phyloP scores from a whole-genome alignment of 306 rosid genomes.

The Ochetophila trinervis region DNA sequence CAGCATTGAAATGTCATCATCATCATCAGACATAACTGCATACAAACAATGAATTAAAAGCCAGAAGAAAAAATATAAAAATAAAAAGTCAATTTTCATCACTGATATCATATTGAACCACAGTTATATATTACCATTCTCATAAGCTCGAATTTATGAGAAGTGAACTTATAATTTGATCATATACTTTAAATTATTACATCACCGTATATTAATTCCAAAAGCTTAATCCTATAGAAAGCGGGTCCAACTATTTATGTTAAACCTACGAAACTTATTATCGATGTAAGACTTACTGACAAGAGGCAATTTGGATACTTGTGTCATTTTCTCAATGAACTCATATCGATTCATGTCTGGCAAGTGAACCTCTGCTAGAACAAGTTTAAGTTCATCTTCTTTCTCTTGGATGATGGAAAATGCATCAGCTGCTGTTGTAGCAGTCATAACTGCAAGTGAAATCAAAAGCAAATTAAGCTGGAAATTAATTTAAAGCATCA shows the following conservation, averaged over 20 bases:
- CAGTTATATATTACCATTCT: too few species aligned
- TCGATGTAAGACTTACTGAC: conserved; percentile 31
- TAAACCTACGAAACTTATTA: background rate
- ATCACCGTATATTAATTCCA: too few species aligned
- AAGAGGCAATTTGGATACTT: conserved; percentile 25
- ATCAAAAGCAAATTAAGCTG: background rate
- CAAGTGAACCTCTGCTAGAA: conserved; percentile 36
- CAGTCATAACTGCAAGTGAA: conserved; percentile 35
- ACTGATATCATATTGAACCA: too few species aligned
- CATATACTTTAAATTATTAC: too few species aligned
- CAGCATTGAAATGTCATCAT: conserved; percentile 2
- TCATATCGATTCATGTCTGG: conserved; percentile 36
- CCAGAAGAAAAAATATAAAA: background rate
- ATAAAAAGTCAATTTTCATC: too few species aligned
- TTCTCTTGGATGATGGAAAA: conserved; percentile 22
- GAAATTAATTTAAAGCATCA: background rate
- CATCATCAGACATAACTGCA: conserved; percentile 44
- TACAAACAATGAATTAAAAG: background rate
- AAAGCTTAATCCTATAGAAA: background rate
- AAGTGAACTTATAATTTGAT: too few species aligned
- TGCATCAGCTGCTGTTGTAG: conserved; percentile 37
- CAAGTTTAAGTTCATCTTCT: conserved; percentile 31
- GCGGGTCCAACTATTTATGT: background rate
- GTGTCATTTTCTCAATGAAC: conserved; percentile 29
- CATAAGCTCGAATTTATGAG: too few species aligned